Base-by-base conservation (phyloP, 2,329 filamentous ascomycete genomes). In the Xylaria sp. region DNA sequence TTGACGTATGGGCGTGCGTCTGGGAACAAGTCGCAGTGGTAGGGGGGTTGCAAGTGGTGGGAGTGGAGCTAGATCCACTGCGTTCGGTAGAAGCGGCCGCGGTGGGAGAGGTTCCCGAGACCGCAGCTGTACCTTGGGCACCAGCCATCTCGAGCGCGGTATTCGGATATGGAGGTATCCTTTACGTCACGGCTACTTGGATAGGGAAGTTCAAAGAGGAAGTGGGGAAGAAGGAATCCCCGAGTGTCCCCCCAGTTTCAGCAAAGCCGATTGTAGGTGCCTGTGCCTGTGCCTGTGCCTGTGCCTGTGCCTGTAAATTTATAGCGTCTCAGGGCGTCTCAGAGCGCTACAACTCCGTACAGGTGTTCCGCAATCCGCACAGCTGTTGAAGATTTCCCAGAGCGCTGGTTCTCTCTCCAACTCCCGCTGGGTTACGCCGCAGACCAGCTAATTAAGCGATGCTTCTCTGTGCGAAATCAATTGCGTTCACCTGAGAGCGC, bases 61-160 rank as follows among this genome's bases (percentile, higher is more conserved):
- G n/a, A 46, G 42, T 46, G 42, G 42, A 46, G 13, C 42, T n/a
- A 6, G 42, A 2, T n/a, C 42, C 42, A 46, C 42, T 46, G 42
- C 11, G 13, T 13, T 46, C 42, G 42, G 42, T n/a, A 46, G 46
- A 39, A 19, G 39, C 23, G 23, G 23, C 52, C 47, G 47, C 47
- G n/a, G 70, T 64, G 58, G 59, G 70, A 69, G 61, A 71, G 71
- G 53, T 16, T n/a, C 42, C 13, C n/a, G 42, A 59, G 63, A 63
- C 60, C 67, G 67, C 52, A 65, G 64, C 57, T 61, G 42, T 46
- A 46, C 42, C 42, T 46, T 11, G 42, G n/a, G 13, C 13, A n/a
- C 42, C 42, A 11, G 42, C 42, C 42, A 46, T 46, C 13, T 13
- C 11, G 37, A 42, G 9, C 37, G 11, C 37, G 37, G 4, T 9